phyloP scores from a whole-genome alignment of 768 basidiomycete species.

The Leccinum barrowsii region DNA sequence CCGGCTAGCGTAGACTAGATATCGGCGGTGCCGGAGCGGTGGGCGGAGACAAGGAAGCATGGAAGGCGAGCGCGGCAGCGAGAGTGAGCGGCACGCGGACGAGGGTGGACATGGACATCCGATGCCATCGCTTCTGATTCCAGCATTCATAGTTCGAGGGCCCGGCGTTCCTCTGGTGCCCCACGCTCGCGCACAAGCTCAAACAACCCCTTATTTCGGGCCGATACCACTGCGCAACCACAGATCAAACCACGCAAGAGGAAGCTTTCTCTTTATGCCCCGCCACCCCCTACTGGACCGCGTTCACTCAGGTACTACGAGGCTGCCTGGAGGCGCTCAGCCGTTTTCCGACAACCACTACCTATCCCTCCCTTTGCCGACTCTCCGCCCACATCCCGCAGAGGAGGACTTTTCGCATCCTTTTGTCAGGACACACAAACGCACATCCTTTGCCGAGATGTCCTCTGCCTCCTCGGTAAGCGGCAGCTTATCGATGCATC shows the following conservation, averaged over 20 bases:
- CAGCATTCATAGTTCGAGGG: slow-evolving; percentile 2
- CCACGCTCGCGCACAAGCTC: slow-evolving; percentile 7
- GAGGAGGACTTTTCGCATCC: slow-evolving; percentile 39
- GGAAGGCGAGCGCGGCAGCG: slow-evolving; percentile 41
- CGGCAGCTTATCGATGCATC: slow-evolving; percentile 15
- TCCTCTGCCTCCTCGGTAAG: slow-evolving; percentile 42
- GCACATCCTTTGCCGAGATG: slow-evolving; percentile 40
- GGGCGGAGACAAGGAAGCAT: slow-evolving; percentile 44
- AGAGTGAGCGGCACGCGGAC: slow-evolving; percentile 43
- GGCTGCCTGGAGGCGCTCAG: slow-evolving; percentile 46
- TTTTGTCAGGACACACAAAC: slow-evolving; percentile 35
- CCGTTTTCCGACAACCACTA: slow-evolving; percentile 2
- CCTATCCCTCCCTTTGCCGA: slow-evolving; percentile 20
- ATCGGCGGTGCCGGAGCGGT: background rate
- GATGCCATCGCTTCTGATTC: slow-evolving; percentile 10
- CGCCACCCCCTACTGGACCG: slow-evolving; percentile 41
- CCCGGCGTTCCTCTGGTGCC: background rate
- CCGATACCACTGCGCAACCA: slow-evolving; percentile 7
- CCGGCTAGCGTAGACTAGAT: background rate
- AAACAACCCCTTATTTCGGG: slow-evolving; percentile 17
- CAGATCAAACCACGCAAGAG: slow-evolving; percentile 16
- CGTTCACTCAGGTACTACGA: slow-evolving; percentile 45
- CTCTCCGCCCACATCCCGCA: slow-evolving; percentile 22
- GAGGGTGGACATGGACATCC: slow-evolving; percentile 19
- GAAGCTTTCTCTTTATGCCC: slow-evolving; percentile 39